Evolutionary conservation across 108 stramenopile genomes (phyloP).

Genomic region (Cyclostephanos invisitatus): DNA sequence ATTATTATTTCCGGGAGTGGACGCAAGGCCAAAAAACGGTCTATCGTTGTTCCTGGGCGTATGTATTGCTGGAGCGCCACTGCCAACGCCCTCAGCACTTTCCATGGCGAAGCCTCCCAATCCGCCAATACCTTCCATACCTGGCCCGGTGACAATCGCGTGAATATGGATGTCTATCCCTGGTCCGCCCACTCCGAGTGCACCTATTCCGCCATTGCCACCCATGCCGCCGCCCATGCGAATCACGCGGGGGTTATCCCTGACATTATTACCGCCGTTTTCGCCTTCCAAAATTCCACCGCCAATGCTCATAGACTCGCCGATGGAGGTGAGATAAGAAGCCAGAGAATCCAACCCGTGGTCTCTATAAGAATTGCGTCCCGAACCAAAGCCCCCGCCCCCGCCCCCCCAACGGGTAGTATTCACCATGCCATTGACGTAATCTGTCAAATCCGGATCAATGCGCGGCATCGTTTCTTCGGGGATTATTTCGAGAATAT

Average conservation of each 20-base stretch:
- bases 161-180: slow-evolving; percentile 93
- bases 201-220: slow-evolving; percentile 17
- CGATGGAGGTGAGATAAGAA: slow-evolving; percentile 30
- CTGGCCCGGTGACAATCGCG: slow-evolving; percentile 83
- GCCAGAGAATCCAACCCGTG: slow-evolving; percentile 32
- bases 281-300: slow-evolving; percentile 4
- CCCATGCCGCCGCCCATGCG: slow-evolving; percentile 40
- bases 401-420: slow-evolving; percentile 73
- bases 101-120: slow-evolving; percentile 26
- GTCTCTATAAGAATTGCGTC: slow-evolving; percentile 26
- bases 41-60: slow-evolving; percentile 9
- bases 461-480: slow-evolving; percentile 22
- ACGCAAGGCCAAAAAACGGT: background rate
- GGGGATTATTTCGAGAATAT: slow-evolving; percentile 2
- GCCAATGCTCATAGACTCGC: slow-evolving; percentile 3
- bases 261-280: background rate
- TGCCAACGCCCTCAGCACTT: slow-evolving; percentile 13
- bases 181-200: slow-evolving; percentile 47
- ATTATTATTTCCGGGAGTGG: slow-evolving; percentile 35
- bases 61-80: slow-evolving; percentile 24
- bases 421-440: slow-evolving; percentile 76
- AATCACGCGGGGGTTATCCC: slow-evolving; percentile 28
- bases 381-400: slow-evolving; percentile 30
- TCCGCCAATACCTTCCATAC: slow-evolving; percentile 38
- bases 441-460: slow-evolving; percentile 83